Percentiles rank a stretch among this genome's conserved stretches.
Evolutionary conservation across 2,329 filamentous ascomycete genomes (phyloP).

Genomic region (Colletotrichum nymphaeae): DNA sequence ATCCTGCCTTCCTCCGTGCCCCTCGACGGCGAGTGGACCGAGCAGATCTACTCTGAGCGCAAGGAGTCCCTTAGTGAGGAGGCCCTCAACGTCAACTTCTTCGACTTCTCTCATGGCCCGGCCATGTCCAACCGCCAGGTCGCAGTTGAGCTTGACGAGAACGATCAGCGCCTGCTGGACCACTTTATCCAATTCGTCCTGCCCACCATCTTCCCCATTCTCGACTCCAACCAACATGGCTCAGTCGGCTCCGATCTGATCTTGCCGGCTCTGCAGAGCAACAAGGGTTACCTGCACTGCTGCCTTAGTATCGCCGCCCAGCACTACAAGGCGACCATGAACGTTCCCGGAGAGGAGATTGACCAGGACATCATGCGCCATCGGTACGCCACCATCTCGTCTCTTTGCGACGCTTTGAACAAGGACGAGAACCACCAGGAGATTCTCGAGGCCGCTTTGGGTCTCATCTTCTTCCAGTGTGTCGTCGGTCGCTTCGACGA

Average conservation of each 20-base stretch:
- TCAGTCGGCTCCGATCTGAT: constrained; percentile 85
- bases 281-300: constrained; percentile 95
- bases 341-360: constrained; percentile 76
- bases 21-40: constrained; percentile 75
- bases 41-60: constrained; percentile 75
- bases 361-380: constrained; percentile 94
- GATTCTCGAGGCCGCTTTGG: constrained; percentile 91
- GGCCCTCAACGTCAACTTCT: constrained; percentile 80
- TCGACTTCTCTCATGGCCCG: constrained; percentile 80
- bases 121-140: constrained; percentile 73
- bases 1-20: constrained; percentile 71
- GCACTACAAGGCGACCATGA: constrained; percentile 85
- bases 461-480: constrained; percentile 97
- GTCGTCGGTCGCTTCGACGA: constrained; percentile 89
- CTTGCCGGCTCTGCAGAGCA: constrained; percentile 87
- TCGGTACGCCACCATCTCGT: constrained; percentile 86
- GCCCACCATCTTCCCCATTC: constrained; percentile 89
- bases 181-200: constrained; percentile 92
- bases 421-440: constrained; percentile 85
- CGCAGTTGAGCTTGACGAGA: constrained; percentile 85
- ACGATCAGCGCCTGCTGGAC: constrained; percentile 86
- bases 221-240: constrained; percentile 90
- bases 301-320: constrained; percentile 93
- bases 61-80: constrained; percentile 76
- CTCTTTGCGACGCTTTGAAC: constrained; percentile 84